Evolutionary conservation across 345 rosid genomes (phyloP), one percentile per base, ranked within the genome.

Genomic region (Brassica incana): DNA sequence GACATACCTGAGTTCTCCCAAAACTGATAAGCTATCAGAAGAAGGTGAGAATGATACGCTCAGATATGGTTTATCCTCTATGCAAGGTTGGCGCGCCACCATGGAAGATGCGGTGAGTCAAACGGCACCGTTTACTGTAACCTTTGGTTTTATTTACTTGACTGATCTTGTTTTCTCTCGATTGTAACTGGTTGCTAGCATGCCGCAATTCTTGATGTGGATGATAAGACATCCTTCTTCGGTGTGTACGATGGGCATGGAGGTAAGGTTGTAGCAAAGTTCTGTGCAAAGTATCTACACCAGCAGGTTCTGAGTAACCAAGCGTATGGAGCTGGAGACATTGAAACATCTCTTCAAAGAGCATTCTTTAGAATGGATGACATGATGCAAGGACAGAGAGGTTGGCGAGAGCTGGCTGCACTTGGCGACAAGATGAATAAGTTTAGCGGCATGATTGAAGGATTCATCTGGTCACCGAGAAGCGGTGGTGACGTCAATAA

Each of bases 221-320:
- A 92, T 78, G 52, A 71, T 71, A 72, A 84, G 14, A 89, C 91
- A 10, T 90, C 95, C 1, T 92, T 92, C 87, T 92, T 92, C 61
- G 95, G 92, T 77, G 97, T 92, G 45, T 92, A 89, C 15, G 97
- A 92, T 82, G 97, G 97, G 5, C 97, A 92, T 79, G 97, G 97
- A 83, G 97, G 97, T 90, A 56, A 89, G 82, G 95, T 87, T 29
- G 95, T 92, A 65, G 87, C 97, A 61, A 92, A 89, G 83, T 92
- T 92, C 77, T 90, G 97, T 82, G 91, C 94, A 80, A 90, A 92
- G 86, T 88, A 79, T 86, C 91, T 92, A 63, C 95, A 92, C 83
- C 90, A 83, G 67, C 95, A 92, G 83, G 86, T 92, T 78, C 88
- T 87, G 18, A 79, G 78, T 75, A 84, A 84, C 72, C 91, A 92